Conservation (phyloP, 768 basidiomycete species). For the Collybiopsis confluens region DNA sequence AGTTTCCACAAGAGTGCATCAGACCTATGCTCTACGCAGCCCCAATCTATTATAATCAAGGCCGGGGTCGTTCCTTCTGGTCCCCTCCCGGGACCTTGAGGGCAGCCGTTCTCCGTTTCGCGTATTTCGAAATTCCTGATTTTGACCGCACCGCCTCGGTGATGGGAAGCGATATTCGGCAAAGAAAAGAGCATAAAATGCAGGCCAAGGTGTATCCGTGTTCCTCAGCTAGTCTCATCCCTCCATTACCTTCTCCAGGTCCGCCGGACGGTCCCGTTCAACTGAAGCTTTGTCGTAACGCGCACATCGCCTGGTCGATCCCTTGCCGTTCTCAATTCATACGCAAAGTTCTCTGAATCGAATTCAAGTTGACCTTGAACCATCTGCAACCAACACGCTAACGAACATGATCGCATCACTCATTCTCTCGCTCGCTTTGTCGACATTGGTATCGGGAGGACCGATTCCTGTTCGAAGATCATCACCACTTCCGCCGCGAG, state of each 20-base stretch:
- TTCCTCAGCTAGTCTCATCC: not conserved
- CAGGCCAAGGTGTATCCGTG: too few relatives aligned
- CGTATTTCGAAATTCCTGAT: too few relatives aligned
- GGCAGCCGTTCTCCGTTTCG: too few relatives aligned
- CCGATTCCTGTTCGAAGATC: constrained; percentile 1
- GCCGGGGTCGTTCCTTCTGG: too few relatives aligned
- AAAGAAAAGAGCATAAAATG: too few relatives aligned
- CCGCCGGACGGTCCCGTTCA: constrained; percentile 7
- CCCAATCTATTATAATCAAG: too few relatives aligned
- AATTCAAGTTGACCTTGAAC: constrained; percentile 8
- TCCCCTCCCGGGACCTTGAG: too few relatives aligned
- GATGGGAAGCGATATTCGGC: too few relatives aligned
- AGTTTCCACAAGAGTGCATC: too few relatives aligned
- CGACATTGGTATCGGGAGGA: not conserved
- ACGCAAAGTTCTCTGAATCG: not conserved
- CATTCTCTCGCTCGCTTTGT: not conserved
- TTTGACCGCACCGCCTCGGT: too few relatives aligned
- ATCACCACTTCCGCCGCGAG: not conserved
- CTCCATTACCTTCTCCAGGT: not conserved
- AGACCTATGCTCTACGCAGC: too few relatives aligned
- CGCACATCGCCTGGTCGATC: constrained; percentile 1
- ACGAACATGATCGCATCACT: not conserved
- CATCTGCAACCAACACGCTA: not conserved
- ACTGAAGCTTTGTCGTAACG: constrained; percentile 3
- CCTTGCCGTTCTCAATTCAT: not conserved